Base-by-base conservation (phyloP, 148 eudicot species). In the Cornus florida region DNA sequence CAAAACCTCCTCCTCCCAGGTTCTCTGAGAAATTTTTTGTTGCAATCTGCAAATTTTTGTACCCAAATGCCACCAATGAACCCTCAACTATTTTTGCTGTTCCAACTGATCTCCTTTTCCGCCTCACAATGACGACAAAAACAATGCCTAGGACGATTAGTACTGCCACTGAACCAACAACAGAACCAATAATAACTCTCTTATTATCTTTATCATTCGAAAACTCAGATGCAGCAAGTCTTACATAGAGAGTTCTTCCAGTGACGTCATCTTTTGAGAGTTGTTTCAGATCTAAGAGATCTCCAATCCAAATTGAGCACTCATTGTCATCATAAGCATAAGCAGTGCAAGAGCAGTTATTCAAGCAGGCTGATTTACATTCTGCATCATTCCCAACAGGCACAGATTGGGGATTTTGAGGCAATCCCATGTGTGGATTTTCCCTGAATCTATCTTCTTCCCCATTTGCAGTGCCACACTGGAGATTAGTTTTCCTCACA, bases 1-100 rank as follows among this genome's bases (percentile, higher is more conserved):
- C 92, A 57, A 87, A 89, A 3, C 92, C 86, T 48, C 90, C 92
- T 28, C 83, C 85, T 13, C 92, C 92, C 1, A 89, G 66, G 60
- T 79, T 87, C 53, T 85, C 82, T 12, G 88, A 83, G 82, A 89
- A 87, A 43, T 87, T 85, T 69, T 84, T 87, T 6, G 89, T 89
- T 31, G 90, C 89, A 57, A 9, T 71, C 48, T 86, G 84, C 68
- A 89, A 59, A n/a, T 87, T 87, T 68, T 56, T 79, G 46, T 79
- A 87, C 4, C 76, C 66, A 80, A 85, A 89, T 0, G 87, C 81
- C 74, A 84, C 78, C 74, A 88, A 80, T 6, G 84, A 78, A 22
- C 89, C 91, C 48, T 84, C 91, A 16, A 82, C 71, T 5, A 81
- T 68, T 69, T 84, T 81, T 1, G 38, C 60, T 24, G 70, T 74